Base-by-base conservation (phyloP, 169 alveolate species). In the Perkinsus olseni region DNA sequence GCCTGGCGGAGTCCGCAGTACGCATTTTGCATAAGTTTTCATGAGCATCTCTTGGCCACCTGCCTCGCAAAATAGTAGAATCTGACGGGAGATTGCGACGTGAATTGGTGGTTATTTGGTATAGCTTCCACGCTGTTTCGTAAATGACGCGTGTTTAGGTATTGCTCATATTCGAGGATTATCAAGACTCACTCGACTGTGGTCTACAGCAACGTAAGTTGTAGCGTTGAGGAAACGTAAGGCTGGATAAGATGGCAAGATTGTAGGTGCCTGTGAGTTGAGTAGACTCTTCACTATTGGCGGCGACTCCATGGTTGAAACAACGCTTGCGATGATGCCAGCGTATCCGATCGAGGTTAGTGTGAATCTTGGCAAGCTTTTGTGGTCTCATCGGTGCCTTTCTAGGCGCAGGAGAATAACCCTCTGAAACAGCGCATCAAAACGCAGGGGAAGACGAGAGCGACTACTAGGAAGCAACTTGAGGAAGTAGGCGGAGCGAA, bases 401-500 rank as follows among this genome's bases (percentile, higher is more conserved):
- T n/a, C n/a, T 24, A 62, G 82, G 82, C 82, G 1, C 82, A 62
- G 34, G 82, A 62, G 17, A 62, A 62, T 28, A 62, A 62, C 17
- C 82, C 82, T 13, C 34, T 62, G 34, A 62, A 62, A 24, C 82
- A 62, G 17, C 28, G 82, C 31, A 62, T 62, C 0, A 62, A 62
- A 24, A 62, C 82, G 13, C 82, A 62, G 34, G 82, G 82, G 28
- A 62, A 62, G 82, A 62, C 82, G 13, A 62, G 82, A 62, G 82
- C 82, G 28, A 62, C 82, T 24, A 62, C 82, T 62, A 62, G 82
- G 31, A 62, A 62, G 31, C 82, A 62, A 24, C 17, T 62, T 0
- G 82, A 62, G 82, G 82, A 62, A 62, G 82, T 62, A 62, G 82
- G 82, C 82, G 82, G 82, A 62, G 82, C 82, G 82, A 62, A 62